These are phyloP conservation scores for Neurospora tetrasperma DNA, from an alignment of 495 filamentous ascomycete species.

Conservation along the genomic window DNA sequence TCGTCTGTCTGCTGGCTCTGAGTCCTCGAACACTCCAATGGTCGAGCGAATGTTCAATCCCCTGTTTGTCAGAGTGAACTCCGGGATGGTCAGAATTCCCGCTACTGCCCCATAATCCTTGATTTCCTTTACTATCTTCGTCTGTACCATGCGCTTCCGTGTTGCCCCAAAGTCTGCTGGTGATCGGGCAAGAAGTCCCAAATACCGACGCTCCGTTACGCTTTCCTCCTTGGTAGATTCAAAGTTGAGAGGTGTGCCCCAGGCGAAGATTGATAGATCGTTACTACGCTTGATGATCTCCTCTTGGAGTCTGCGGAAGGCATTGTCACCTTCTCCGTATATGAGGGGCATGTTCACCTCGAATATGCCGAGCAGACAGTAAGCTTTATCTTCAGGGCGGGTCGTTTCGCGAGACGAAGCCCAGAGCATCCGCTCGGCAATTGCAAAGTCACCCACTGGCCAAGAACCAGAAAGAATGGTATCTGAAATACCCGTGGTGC, in stretches of 20 bases:
- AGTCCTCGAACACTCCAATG: rapidly evolving
- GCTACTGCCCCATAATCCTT: too few relatives aligned
- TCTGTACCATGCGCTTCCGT: neutral
- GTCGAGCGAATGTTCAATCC: too few relatives aligned
- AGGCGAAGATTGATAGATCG: neutral
- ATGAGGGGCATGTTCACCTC: conserved; percentile 5
- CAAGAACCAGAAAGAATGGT: neutral
- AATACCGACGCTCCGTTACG: neutral
- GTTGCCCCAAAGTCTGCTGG: neutral
- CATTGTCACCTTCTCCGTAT: conserved; percentile 3
- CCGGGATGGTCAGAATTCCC: too few relatives aligned
- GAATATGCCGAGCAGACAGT: conserved; percentile 3
- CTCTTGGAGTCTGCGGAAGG: conserved; percentile 3
- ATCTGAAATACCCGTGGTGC: neutral
- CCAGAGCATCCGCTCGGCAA: conserved; percentile 1
- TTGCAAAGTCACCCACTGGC: neutral
- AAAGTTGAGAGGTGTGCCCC: neutral
- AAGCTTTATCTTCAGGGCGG: neutral
- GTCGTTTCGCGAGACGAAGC: neutral
- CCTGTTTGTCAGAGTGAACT: neutral
- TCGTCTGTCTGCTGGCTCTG: too few relatives aligned
- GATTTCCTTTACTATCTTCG: too few relatives aligned
- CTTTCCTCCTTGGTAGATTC: neutral
- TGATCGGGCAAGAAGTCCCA: neutral
- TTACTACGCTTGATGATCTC: neutral